Evolutionary conservation across 768 basidiomycete species (phyloP).

Genomic region (Phanerochaete carnosa): DNA sequence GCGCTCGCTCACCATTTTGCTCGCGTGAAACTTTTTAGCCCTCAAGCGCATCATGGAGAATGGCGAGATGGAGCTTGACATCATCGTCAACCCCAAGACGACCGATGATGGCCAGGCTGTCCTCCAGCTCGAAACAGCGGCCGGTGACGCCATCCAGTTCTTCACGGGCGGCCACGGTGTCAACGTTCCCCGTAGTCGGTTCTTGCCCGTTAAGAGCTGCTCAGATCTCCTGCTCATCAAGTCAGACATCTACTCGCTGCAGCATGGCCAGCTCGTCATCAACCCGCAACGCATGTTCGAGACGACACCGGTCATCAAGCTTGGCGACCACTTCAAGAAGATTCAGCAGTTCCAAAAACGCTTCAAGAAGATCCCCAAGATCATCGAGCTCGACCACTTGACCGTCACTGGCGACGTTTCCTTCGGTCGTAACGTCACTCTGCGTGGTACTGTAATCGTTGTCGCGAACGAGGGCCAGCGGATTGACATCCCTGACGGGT

Average conservation of each 20-base stretch:
- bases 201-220: conserved; percentile 65
- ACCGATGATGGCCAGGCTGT: conserved; percentile 69
- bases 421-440: conserved; percentile 62
- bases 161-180: conserved; percentile 64
- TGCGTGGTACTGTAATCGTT: conserved; percentile 65
- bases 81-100: conserved; percentile 73
- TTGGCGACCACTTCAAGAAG: conserved; percentile 78
- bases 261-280: conserved; percentile 67
- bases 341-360: conserved; percentile 67
- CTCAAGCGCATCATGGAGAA: conserved; percentile 74
- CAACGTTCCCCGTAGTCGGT: conserved; percentile 70
- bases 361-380: conserved; percentile 73
- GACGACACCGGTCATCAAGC: conserved; percentile 71
- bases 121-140: conserved; percentile 76
- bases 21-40: conserved; percentile 31
- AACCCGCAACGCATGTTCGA: conserved; percentile 56
- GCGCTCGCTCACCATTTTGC: neutral
- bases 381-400: conserved; percentile 71
- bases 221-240: conserved; percentile 67
- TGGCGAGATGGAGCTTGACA: conserved; percentile 70
- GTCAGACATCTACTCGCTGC: conserved; percentile 64
- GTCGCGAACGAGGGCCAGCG: conserved; percentile 56
- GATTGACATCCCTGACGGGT: conserved; percentile 58
- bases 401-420: conserved; percentile 68
- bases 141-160: conserved; percentile 74